Evolutionary conservation across 1,284 basidiomycete species (phyloP), one percentile per base, ranked within the genome.

Genomic region (Clitocybe nebularis): DNA sequence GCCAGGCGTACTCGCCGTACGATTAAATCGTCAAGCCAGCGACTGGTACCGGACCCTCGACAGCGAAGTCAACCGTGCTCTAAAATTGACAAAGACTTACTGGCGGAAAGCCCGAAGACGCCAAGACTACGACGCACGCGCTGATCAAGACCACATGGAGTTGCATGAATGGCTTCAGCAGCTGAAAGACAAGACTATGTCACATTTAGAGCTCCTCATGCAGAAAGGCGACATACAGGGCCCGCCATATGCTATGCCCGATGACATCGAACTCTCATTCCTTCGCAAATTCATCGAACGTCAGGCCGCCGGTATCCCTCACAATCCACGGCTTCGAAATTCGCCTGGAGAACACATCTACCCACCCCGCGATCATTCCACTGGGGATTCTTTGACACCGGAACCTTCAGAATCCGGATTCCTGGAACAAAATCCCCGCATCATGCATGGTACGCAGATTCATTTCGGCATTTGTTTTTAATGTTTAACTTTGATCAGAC

Each of bases 61-160:
- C 62, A 69, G 63, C 54, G 83, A 88, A 61, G 84, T 88, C 49
- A 86, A 78, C 55, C 74, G 77, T 46, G 84, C 84, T 8, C 74
- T 88, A 53, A 88, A 88, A 62, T 68, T 86, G 49, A 88, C 84
- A 16, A 88, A 89, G 64, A 87, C 84, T 1, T 88, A 84, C 60
- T 88, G 84, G 84, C 72, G 84, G 49, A 88, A 88, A 59, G 74
- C 73, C 8, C 71, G 84, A 42, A 71, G 85, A 61, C 76, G 84
- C 46, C 84, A 88, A 63, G 85, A 88, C 63, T 88, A 88, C 65
- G 84, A 88, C 55, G 76, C 82, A 38, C 77, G 81, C 39, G 85
- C 84, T 1, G 84, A 88, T 67, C 85, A 88, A 60, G 85, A 88
- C 57, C 84, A 88, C 54, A 88, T 88, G 85, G 84, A 88, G 57